phyloP scores from a whole-genome alignment of 176 grass and related monocot species.

The Avena sativa region DNA sequence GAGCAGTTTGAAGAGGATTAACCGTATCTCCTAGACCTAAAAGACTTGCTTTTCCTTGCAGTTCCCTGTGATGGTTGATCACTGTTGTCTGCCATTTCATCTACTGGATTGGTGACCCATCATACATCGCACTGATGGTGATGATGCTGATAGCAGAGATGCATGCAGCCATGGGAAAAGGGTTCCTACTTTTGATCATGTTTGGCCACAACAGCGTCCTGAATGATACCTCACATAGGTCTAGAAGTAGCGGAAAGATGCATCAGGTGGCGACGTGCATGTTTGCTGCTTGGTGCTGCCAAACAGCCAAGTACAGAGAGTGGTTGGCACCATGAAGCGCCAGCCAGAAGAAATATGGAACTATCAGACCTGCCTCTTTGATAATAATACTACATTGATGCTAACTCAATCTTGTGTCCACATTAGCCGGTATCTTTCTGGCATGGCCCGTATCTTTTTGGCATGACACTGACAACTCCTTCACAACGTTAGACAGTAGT shows the following conservation, averaged over 20 bases:
- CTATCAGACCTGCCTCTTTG: slow-evolving; percentile 38
- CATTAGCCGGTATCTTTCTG: slow-evolving; percentile 33
- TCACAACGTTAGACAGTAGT: slow-evolving; percentile 26
- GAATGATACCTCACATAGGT: slow-evolving; percentile 41
- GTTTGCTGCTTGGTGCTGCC: slow-evolving; percentile 34
- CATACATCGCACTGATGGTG: slow-evolving; percentile 34
- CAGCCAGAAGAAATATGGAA: slow-evolving; percentile 18
- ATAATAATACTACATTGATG: not conserved
- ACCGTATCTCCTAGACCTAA: slow-evolving; percentile 25
- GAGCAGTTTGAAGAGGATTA: slow-evolving; percentile 15
- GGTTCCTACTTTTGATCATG: slow-evolving; percentile 25
- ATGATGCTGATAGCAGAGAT: slow-evolving; percentile 30
- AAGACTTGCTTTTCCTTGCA: not conserved
- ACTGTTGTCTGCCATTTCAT: slow-evolving; percentile 46
- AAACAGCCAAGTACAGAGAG: slow-evolving; percentile 41
- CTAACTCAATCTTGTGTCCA: slow-evolving; percentile 35
- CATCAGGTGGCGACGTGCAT: slow-evolving; percentile 39
- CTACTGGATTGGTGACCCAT: slow-evolving; percentile 44
- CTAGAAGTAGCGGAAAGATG: slow-evolving; percentile 27
- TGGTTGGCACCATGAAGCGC: slow-evolving; percentile 36
- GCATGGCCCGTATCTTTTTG: slow-evolving; percentile 33
- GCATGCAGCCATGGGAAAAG: slow-evolving; percentile 36
- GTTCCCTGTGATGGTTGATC: slow-evolving; percentile 25
- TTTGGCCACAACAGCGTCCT: slow-evolving; percentile 41
- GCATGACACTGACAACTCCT: slow-evolving; percentile 29